phyloP scores from a whole-genome alignment of 345 rosid genomes.

The Syzygium jambos region DNA sequence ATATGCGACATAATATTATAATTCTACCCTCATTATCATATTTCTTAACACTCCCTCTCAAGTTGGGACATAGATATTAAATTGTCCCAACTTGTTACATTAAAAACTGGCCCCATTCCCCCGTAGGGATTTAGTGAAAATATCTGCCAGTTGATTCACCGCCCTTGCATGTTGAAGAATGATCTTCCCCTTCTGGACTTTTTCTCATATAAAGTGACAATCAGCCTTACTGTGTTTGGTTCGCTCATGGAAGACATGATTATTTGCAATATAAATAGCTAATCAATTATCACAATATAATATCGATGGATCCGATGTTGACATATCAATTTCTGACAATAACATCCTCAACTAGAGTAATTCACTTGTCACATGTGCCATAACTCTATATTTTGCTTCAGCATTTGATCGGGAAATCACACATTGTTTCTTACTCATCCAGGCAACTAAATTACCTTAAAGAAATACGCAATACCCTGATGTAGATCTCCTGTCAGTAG shows the following conservation, averaged over 20 bases:
- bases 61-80: background rate
- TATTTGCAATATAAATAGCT: background rate
- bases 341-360: background rate
- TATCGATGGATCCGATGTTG: background rate
- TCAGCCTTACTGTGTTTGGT: background rate
- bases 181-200: background rate
- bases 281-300: background rate
- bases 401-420: background rate
- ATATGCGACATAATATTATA: too few species aligned
- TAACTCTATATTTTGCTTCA: background rate
- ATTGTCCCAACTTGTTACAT: background rate
- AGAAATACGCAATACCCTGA: background rate
- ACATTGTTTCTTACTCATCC: background rate
- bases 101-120: background rate
- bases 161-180: too few species aligned
- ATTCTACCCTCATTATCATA: background rate
- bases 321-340: background rate
- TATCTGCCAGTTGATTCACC: rapidly evolving
- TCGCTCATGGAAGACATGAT: background rate
- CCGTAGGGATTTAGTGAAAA: background rate
- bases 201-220: background rate
- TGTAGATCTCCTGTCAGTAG: background rate
- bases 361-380: background rate
- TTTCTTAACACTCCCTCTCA: background rate
- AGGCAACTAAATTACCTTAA: background rate